Evolutionary conservation across 371 early-diverging fungal species (phyloP), one percentile per base, ranked within the genome.

Genomic region (Nematocida ironsii): DNA sequence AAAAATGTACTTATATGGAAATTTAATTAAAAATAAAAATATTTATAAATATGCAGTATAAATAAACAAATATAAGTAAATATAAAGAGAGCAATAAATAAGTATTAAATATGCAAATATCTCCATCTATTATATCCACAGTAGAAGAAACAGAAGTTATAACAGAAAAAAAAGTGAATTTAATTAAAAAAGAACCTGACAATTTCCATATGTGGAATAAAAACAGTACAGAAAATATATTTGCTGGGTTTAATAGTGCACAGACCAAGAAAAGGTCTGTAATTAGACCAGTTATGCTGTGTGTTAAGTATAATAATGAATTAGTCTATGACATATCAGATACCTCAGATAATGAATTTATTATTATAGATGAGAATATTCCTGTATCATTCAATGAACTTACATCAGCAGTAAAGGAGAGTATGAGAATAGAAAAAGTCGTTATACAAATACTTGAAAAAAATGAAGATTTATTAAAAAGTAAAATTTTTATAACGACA

Each of bases 381-480:
- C 11, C 7, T 2, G 25, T 42, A 1, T 33, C 62, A 16, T 44
- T 39, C 13, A 42, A 23, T 42, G 80, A 78, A 3, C 55, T 78
- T 18, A 70, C 9, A 48, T n/a, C 70, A 7, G 80, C 80, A 11
- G 25, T 78, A 4, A 78, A 78, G 56, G 80, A 78, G 25, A 69
- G 70, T 52, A 66, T 78, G 27, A 48, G 70, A 33, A 20, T 62
- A n/a, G 80, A 78, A 39, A 78, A 71, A 50, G 16, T n/a, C 4
- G 27, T 70, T 5, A 61, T 71, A 18, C 55, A 78, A 25, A 70
- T 33, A 33, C 55, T 69, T 5, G 80, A 78, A 48, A 39, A 16
- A 25, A 57, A 58, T 45, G 39, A 69, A 23, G 4, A 6, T 33
- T 1, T 71, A 0, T 25, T 4, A 44, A 44, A 13, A 27, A 70